Evolutionary conservation across 1,284 basidiomycete species (phyloP).

Genomic region (Fomitopsis pinicola): DNA sequence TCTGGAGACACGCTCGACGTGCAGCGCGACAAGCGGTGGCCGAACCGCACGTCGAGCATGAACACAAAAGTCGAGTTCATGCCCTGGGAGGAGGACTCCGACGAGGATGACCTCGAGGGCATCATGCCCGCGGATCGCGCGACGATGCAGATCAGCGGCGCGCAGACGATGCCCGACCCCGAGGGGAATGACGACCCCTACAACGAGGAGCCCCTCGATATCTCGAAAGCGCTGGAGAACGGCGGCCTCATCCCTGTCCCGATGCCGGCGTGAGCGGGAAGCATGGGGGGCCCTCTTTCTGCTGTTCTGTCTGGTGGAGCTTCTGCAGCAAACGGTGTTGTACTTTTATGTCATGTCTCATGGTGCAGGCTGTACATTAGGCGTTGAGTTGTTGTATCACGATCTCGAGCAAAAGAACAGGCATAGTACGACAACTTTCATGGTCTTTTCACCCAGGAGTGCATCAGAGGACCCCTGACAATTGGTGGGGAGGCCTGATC

Average conservation of each 20-base stretch:
- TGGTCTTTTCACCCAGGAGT: too few species aligned
- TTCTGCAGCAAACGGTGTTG: too few species aligned
- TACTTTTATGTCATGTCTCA: too few species aligned
- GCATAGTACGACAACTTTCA: too few species aligned
- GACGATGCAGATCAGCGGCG: slow-evolving; percentile 1
- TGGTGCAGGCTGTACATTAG: too few species aligned
- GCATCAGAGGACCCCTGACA: too few species aligned
- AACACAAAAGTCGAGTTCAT: slow-evolving; percentile 55
- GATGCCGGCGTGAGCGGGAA: background rate
- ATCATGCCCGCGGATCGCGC: slow-evolving; percentile 13
- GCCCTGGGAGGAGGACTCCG: slow-evolving; percentile 56
- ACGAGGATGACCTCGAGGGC: slow-evolving; percentile 36
- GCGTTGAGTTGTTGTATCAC: too few species aligned
- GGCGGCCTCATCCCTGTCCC: background rate
- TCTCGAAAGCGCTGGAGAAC: background rate
- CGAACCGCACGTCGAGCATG: slow-evolving; percentile 43
- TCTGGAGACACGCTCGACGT: slow-evolving; percentile 62
- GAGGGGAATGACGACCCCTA: background rate
- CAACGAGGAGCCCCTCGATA: background rate
- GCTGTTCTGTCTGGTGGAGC: background rate
- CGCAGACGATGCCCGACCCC: background rate
- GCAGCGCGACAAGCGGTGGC: slow-evolving; percentile 74
- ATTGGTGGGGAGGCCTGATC: too few species aligned
- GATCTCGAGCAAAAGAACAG: too few species aligned
- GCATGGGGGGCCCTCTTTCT: background rate